These are phyloP conservation scores for Monilinia fructigena DNA, from an alignment of 2,329 filamentous ascomycete species.

Conservation along the genomic window DNA sequence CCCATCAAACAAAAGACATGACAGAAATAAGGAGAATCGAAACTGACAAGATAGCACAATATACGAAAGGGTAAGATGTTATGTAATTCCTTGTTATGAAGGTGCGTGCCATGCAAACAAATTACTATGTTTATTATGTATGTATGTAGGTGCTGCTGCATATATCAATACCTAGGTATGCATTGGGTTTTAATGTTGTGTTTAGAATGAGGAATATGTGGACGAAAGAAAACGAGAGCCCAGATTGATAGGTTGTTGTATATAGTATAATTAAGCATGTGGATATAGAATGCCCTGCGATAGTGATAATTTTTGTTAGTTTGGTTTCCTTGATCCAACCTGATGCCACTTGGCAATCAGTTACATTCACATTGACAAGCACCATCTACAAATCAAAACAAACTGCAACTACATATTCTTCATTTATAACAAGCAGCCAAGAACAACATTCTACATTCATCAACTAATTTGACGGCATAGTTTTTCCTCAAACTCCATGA, in stretches of 20 bases:
- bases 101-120: too few species aligned
- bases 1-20: too few species aligned
- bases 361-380: not conserved
- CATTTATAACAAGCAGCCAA: slow-evolving; percentile 2
- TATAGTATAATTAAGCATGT: not conserved
- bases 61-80: too few species aligned
- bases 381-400: not conserved
- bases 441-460: slow-evolving; percentile 19
- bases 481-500: slow-evolving; percentile 22
- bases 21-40: too few species aligned
- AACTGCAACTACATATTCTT: slow-evolving; percentile 13
- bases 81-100: too few species aligned
- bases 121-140: too few species aligned
- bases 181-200: not conserved
- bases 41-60: too few species aligned
- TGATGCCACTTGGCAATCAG: not conserved
- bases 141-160: not conserved
- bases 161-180: too few species aligned
- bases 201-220: not conserved
- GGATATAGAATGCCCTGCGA: not conserved
- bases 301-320: not conserved
- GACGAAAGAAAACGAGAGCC: not conserved
- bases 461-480: slow-evolving; percentile 1
- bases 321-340: not conserved
- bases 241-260: not conserved